Evolutionary conservation across 306 rosid species (phyloP).

Genomic region (Glycine tomentella): DNA sequence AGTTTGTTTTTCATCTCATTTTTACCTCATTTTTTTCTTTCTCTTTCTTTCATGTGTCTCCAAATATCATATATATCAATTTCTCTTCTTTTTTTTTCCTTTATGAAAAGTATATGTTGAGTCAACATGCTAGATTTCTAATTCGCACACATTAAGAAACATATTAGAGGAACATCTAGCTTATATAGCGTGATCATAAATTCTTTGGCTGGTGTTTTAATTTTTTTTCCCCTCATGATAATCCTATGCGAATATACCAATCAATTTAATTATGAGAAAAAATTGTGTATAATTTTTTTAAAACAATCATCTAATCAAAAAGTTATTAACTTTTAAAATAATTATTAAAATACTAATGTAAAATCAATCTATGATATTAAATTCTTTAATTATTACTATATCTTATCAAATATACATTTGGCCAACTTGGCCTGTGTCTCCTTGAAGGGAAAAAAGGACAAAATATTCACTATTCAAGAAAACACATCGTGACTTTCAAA

Average conservation of each 20-base stretch:
- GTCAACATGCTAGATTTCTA: not conserved
- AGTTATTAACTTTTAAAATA: too few species aligned
- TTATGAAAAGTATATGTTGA: not conserved
- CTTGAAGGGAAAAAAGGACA: conserved; percentile 12
- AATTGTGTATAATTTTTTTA: too few species aligned
- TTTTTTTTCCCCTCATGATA: not conserved
- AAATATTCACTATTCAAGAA: conserved; percentile 1
- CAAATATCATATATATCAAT: too few species aligned
- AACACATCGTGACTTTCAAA: too few species aligned
- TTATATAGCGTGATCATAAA: not conserved
- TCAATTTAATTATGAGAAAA: not conserved
- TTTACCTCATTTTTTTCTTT: too few species aligned
- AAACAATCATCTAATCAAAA: too few species aligned
- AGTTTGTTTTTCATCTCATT: too few species aligned
- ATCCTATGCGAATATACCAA: not conserved
- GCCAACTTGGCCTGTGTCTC: conserved; percentile 29
- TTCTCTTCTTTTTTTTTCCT: too few species aligned
- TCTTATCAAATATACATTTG: not conserved
- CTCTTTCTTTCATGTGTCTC: too few species aligned
- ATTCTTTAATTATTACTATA: not conserved
- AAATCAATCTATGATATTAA: too few species aligned
- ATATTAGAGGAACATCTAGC: not conserved
- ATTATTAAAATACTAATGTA: too few species aligned
- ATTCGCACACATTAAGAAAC: not conserved
- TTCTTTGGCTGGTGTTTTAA: not conserved